phyloP scores from a whole-genome alignment of 345 rosid species.

The Camelina neglecta region DNA sequence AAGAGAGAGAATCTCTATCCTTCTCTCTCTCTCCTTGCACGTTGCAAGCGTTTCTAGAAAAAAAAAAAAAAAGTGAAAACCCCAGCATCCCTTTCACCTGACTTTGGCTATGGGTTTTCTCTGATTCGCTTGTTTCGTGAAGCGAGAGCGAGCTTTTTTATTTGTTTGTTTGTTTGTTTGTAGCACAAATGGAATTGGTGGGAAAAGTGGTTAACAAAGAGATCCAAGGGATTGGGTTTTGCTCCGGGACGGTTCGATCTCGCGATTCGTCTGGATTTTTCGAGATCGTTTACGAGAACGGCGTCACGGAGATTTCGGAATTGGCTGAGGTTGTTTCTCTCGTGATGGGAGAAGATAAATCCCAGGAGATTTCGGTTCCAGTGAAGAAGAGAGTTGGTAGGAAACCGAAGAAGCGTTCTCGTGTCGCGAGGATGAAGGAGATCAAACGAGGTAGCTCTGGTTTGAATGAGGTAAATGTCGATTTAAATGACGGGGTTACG shows the following conservation, averaged over 20 bases:
- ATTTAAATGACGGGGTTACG: conserved; percentile 50
- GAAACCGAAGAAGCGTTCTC: conserved; percentile 60
- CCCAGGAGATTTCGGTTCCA: conserved; percentile 31
- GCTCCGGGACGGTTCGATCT: conserved; percentile 61
- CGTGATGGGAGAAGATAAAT: conserved; percentile 39
- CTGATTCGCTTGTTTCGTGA: conserved; percentile 37
- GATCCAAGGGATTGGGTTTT: conserved; percentile 53
- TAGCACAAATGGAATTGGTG: conserved; percentile 58
- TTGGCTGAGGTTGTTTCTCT: conserved; percentile 51
- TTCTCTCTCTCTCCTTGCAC: conserved; percentile 30
- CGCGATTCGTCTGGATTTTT: conserved; percentile 61
- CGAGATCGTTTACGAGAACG: conserved; percentile 68
- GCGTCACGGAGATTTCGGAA: conserved; percentile 64
- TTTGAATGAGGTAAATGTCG: conserved; percentile 45
- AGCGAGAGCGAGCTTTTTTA: conserved; percentile 15
- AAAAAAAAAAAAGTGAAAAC: neutral
- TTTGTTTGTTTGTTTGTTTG: too few species aligned
- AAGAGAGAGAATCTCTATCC: conserved; percentile 30
- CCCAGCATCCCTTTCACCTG: neutral
- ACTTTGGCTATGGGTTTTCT: conserved; percentile 26
- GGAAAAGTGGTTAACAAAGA: conserved; percentile 66
- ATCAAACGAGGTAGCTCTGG: conserved; percentile 40
- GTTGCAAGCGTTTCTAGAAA: conserved; percentile 34
- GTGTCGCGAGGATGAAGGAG: conserved; percentile 37
- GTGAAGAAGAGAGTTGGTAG: conserved; percentile 50